Base-by-base conservation (phyloP, 176 grass and related monocot species). In the Aegilops umbellulata region DNA sequence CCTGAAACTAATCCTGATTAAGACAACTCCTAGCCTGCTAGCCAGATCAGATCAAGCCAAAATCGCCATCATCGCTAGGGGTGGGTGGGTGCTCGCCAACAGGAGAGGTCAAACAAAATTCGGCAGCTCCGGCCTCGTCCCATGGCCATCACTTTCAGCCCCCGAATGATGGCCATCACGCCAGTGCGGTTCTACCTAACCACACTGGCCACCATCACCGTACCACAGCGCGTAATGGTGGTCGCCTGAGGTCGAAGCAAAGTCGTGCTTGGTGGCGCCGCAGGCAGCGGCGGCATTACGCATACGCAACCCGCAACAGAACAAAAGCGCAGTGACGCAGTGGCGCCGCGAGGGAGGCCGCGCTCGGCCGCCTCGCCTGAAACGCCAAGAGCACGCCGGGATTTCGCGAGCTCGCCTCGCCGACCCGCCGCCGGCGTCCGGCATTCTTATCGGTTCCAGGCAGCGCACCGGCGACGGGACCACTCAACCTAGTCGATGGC, bases 171-270 rank as follows among this genome's bases (percentile, higher is more conserved):
- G 72, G 13, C 11, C 62, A n/a, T n/a, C n/a, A 53, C 49, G 49
- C 86, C 5, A 26, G 17, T 65, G 87, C 65, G n/a, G 7, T 34
- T 51, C 76, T 49, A 30, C 76, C 87, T 0, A 82, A 84, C 58
- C 55, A 34, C 16, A 76, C 31, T 49, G 65, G 60, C 19, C 3
- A 2, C 49, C 49, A 19, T 31, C 22, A 9, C 32, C 12, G 60
- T 47, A 34, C 25, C 51, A 47, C 44, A 1, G 13, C 13, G 44
- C 44, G 44, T 47, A 15, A 47, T n/a, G n/a, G n/a, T n/a, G n/a
- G n/a, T n/a, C n/a, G 44, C 44, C 47, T 27, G 80, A 27, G 34
- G 74, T 6, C 72, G 35, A 88, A 83, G 64, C 80, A 49, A 88
- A 79, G 64, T 63, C 72, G 8, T 6, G 17, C 36, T 51, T 47